Base-by-base conservation (phyloP, 352 stramenopile species). In the Pythium aristosporum region DNA sequence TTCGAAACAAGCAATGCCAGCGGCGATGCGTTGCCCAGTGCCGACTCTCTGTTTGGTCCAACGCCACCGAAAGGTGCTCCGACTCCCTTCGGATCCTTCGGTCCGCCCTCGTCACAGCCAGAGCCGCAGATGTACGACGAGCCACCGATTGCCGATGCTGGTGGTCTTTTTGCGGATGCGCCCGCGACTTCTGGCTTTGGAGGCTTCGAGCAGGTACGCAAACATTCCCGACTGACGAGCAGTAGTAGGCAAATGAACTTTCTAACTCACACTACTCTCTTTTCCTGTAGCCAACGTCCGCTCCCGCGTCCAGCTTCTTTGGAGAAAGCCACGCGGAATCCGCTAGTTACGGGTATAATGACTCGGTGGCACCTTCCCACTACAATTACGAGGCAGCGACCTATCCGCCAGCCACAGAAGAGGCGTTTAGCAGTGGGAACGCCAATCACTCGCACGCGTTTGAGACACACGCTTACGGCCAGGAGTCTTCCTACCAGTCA, bases 31-130 rank as follows among this genome's bases (percentile, higher is more conserved):
- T 36, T 88, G 32, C 69, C 70, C 11, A 86, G 71, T 66, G 80
- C 84, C 47, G 62, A 75, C 11, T 89, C 75, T 4, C 72, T 92
- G 2, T 92, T 92, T 76, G 81, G 78, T 39, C 63, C 71, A 12
- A 88, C 80, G 20, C 60, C 69, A 49, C 68, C 76, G 9, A 89
- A 88, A n/a, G 55, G 36, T 4, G 48, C 50, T 32, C 80, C 75
- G 10, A 55, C 50, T 32, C 78, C 75, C 23, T 92, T 91, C 43
- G 68, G 69, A 25, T 82, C 77, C 13, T 87, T 81, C 32, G 61
- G 63, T 18, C 42, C 55, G 5, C 16, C 39, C 23, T 28, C 67
- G 34, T 48, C 58, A 50, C 32, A 57, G 5, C 12, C 34, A 34
- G 15, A 11, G 37, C 23, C 51, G 25, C 0, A n/a, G 49, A 1